Percentiles rank a stretch among this genome's conserved stretches.
These are phyloP conservation scores for Leptodontidium sp. DNA, from an alignment of 2,329 filamentous ascomycete genomes.

Conservation along the genomic window DNA sequence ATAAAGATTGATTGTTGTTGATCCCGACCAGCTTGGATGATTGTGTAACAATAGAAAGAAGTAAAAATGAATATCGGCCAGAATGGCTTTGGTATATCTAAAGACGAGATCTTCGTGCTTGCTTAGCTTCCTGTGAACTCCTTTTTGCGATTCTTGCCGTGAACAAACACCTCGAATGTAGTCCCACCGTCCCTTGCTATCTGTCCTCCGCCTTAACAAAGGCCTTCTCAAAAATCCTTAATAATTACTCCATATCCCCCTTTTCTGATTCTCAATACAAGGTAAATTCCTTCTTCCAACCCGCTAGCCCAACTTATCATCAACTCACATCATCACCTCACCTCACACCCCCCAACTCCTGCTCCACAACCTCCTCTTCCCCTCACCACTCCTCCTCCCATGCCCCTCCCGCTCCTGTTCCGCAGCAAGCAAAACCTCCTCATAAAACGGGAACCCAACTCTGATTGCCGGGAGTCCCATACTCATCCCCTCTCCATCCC, in stretches of 20 bases:
- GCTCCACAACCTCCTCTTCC: constrained; percentile 21
- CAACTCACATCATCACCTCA: background rate
- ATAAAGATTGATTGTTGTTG: constrained; percentile 17
- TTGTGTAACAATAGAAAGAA: constrained; percentile 26
- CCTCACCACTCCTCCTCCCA: constrained; percentile 6
- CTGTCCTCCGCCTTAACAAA: too few species aligned
- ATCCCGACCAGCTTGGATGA: constrained; percentile 21
- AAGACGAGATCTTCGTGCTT: background rate
- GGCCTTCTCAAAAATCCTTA: too few species aligned
- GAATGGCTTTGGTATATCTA: constrained; percentile 19
- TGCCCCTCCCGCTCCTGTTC: background rate
- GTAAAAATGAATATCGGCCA: constrained; percentile 15
- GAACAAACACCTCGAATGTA: background rate
- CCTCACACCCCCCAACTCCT: constrained; percentile 14
- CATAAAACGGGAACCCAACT: constrained; percentile 17
- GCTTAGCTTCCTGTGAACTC: background rate
- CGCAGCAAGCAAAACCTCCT: constrained; percentile 14
- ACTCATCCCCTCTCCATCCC: background rate
- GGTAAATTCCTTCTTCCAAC: background rate
- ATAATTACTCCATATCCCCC: too few species aligned
- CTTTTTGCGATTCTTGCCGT: background rate
- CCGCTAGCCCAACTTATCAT: background rate
- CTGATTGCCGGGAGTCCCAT: constrained; percentile 3
- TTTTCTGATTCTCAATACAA: background rate
- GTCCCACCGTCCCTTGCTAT: background rate